Percentiles rank a stretch among this genome's conserved stretches.
Conservation (phyloP, 2,329 filamentous ascomycete species). For the Colletotrichum magnum region DNA sequence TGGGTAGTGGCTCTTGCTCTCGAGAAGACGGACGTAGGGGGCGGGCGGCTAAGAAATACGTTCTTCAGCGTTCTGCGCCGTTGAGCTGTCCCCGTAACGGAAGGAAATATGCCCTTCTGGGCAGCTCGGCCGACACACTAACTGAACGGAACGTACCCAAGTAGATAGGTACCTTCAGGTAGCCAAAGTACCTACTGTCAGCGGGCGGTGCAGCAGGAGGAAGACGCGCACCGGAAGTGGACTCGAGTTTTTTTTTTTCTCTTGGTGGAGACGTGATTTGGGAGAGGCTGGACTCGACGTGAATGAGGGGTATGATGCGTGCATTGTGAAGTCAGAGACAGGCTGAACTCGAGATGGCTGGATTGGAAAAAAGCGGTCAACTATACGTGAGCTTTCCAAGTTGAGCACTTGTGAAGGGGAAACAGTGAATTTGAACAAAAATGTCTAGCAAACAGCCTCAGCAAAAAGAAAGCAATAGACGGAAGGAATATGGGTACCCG, state of each 20-base stretch:
- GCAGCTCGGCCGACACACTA: background rate
- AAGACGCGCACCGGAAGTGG: constrained; percentile 39
- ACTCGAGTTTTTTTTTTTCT: constrained; percentile 14
- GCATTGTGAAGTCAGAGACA: constrained; percentile 19
- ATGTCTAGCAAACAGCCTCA: background rate
- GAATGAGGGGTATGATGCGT: constrained; percentile 21
- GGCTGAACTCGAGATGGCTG: constrained; percentile 21
- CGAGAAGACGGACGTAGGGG: background rate
- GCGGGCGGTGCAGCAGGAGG: background rate
- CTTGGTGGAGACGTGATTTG: constrained; percentile 42
- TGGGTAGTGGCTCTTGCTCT: background rate
- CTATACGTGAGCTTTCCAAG: background rate
- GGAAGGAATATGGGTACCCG: background rate
- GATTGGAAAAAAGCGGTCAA: constrained; percentile 29
- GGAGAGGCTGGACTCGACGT: constrained; percentile 36
- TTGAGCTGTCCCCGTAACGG: constrained; percentile 19
- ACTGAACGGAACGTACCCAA: no score
- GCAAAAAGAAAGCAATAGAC: constrained; percentile 4
- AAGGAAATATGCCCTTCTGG: constrained; percentile 15
- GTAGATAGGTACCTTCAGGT: no score
- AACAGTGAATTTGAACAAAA: background rate
- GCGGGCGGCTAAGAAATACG: constrained; percentile 19
- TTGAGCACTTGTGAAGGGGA: background rate
- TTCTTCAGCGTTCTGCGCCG: constrained; percentile 40
- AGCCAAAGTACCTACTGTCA: no score